Conservation (phyloP, 306 rosid species). For the Boehmeria nivea region DNA sequence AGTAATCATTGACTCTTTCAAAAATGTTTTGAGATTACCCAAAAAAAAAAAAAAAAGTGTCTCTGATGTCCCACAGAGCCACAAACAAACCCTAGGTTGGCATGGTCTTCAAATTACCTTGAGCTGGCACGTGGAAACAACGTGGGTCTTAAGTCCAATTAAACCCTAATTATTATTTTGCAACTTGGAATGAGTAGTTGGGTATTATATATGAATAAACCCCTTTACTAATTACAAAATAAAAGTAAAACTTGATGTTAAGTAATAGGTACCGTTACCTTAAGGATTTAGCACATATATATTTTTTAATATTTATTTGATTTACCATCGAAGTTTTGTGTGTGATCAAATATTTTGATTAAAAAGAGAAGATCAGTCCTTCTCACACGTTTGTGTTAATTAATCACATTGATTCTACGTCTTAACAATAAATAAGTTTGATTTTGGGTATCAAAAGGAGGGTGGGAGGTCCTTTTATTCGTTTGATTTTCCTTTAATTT, state of each 20-base stretch:
- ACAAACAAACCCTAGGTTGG: conserved; percentile 10
- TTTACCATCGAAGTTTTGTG: not conserved
- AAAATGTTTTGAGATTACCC: conserved; percentile 5
- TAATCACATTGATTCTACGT: not conserved
- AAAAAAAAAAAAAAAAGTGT: not conserved
- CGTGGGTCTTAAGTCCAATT: not conserved
- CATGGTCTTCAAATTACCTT: conserved; percentile 16
- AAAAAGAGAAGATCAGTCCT: not conserved
- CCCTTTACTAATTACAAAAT: not conserved
- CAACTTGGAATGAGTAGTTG: conserved; percentile 3
- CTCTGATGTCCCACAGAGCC: not conserved
- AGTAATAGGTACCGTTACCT: not conserved
- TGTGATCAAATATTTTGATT: not conserved
- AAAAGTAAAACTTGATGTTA: no score
- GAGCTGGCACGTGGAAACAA: conserved; percentile 24
- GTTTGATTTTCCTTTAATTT: not conserved
- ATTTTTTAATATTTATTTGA: no score
- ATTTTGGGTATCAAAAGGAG: not conserved
- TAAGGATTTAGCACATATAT: not conserved
- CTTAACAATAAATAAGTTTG: not conserved
- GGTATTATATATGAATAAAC: not conserved
- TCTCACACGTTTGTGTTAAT: not conserved
- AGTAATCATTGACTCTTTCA: conserved; percentile 15
- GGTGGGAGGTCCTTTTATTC: conserved; percentile 29
- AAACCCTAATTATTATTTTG: not conserved